These are phyloP conservation scores for Linanthus parryae DNA, from an alignment of 148 eudicot species.

Conservation along the genomic window DNA sequence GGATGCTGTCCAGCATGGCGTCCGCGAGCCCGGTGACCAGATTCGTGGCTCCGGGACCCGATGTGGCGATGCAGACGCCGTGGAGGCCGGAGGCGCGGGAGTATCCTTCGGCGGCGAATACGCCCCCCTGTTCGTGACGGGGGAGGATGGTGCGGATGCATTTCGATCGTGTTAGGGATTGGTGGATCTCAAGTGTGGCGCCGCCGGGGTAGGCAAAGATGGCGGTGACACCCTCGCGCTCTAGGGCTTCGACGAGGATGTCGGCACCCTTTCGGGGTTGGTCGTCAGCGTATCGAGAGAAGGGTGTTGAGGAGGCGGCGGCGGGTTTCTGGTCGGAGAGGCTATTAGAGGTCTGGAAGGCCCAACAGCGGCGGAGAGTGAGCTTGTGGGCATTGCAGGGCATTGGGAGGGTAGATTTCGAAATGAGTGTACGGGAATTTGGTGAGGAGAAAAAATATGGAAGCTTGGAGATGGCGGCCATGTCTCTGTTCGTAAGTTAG, in stretches of 20 bases:
- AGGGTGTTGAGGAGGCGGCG: slow-evolving; percentile 9
- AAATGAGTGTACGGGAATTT: neutral
- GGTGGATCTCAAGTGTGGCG: slow-evolving; percentile 88
- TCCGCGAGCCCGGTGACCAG: slow-evolving; percentile 79
- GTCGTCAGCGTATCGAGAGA: slow-evolving; percentile 49
- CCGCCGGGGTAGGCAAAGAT: slow-evolving; percentile 97
- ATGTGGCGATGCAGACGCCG: slow-evolving; percentile 90
- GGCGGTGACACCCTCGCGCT: slow-evolving; percentile 63
- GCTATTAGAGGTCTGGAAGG: no score
- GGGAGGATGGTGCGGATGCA: slow-evolving; percentile 66
- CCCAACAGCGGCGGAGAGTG: slow-evolving; percentile 14
- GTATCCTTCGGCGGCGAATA: slow-evolving; percentile 89
- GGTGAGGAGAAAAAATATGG: no score
- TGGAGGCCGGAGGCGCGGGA: slow-evolving; percentile 80
- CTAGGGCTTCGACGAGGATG: slow-evolving; percentile 83
- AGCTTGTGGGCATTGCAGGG: slow-evolving; percentile 1
- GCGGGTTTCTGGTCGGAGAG: slow-evolving; percentile 6
- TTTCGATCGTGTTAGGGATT: slow-evolving; percentile 66
- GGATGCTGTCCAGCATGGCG: slow-evolving; percentile 71
- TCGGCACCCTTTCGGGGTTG: slow-evolving; percentile 83
- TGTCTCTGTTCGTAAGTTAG: no score
- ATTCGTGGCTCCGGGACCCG: slow-evolving; percentile 95
- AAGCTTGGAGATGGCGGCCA: no score
- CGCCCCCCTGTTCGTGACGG: slow-evolving; percentile 87
- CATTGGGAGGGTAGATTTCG: slow-evolving; percentile 14